These are phyloP conservation scores for Fusarium brachygibbosum DNA, from an alignment of 2,329 filamentous ascomycete genomes.

Conservation along the genomic window DNA sequence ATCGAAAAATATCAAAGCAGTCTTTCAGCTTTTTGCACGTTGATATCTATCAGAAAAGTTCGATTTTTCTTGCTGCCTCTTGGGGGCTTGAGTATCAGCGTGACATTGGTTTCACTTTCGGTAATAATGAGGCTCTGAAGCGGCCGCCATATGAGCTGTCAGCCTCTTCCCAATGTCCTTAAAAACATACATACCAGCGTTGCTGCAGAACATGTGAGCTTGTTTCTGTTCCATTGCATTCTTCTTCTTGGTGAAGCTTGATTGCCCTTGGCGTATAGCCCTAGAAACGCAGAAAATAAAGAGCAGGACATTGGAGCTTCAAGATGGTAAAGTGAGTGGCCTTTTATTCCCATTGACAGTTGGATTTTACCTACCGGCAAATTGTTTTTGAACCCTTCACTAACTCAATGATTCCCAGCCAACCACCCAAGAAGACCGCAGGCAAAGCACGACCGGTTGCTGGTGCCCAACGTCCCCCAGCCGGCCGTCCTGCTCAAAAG, in stretches of 20 bases:
- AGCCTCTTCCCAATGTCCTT: neutral
- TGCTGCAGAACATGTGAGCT: accelerated
- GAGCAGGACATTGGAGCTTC: accelerated
- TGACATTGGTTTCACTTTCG: conserved; percentile 6
- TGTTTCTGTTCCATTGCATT: accelerated
- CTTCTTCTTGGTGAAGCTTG: accelerated
- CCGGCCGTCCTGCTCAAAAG: conserved; percentile 4
- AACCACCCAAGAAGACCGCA: neutral
- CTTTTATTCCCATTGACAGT: neutral
- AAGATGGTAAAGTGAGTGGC: conserved; percentile 20
- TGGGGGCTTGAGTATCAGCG: neutral
- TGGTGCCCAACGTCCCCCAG: conserved; percentile 2
- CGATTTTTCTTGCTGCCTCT: neutral
- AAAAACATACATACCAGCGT: neutral
- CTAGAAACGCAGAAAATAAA: accelerated
- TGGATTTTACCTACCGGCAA: neutral
- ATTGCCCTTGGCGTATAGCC: accelerated
- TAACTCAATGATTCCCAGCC: neutral
- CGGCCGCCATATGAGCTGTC: neutral
- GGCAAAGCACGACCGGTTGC: neutral
- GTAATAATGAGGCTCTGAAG: neutral
- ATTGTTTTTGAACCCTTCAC: neutral
- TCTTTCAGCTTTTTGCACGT: neutral
- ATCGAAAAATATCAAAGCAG: conserved; percentile 3
- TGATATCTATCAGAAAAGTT: accelerated